Conservation (phyloP, 139 green algal species). For the Picochlorum costavermella region DNA sequence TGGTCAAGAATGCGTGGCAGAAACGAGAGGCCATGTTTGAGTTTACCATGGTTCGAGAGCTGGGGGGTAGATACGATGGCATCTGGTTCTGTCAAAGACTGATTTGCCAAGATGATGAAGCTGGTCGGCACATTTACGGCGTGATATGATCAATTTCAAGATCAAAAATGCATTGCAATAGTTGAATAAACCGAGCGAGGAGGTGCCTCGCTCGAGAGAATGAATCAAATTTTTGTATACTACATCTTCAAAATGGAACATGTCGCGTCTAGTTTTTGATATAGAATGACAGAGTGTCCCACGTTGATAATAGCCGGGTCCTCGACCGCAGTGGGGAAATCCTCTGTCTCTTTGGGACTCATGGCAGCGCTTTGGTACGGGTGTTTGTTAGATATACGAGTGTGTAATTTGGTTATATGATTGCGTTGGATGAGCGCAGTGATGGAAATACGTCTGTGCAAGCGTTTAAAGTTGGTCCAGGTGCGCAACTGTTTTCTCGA, state of each 20-base stretch:
- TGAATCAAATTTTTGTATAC: too few relatives aligned
- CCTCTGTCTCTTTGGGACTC: constrained; percentile 51
- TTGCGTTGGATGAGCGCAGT: constrained; percentile 20
- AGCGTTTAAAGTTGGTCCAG: constrained; percentile 69
- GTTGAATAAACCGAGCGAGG: too few relatives aligned
- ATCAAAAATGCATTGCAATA: too few relatives aligned
- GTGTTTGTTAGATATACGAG: not conserved
- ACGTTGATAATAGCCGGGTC: constrained; percentile 65
- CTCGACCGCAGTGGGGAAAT: constrained; percentile 72
- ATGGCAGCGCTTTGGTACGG: constrained; percentile 54
- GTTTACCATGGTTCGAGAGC: constrained; percentile 19
- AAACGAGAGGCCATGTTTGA: constrained; percentile 10
- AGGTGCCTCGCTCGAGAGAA: too few relatives aligned
- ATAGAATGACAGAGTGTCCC: constrained; percentile 5
- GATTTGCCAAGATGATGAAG: not conserved
- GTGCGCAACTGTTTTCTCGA: constrained; percentile 18
- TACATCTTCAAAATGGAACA: too few relatives aligned
- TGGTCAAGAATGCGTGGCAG: constrained; percentile 7
- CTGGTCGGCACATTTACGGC: constrained; percentile 8
- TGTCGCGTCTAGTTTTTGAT: too few relatives aligned
- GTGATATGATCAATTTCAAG: constrained; percentile 1
- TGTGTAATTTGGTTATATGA: not conserved
- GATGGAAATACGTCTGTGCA: constrained; percentile 50
- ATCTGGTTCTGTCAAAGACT: constrained; percentile 14
- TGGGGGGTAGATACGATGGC: constrained; percentile 26